A percentile compares a stretch with the other conserved stretches of the same genome.
phyloP scores from a whole-genome alignment of 2,329 filamentous ascomycete species.

The Penicillium sp. region DNA sequence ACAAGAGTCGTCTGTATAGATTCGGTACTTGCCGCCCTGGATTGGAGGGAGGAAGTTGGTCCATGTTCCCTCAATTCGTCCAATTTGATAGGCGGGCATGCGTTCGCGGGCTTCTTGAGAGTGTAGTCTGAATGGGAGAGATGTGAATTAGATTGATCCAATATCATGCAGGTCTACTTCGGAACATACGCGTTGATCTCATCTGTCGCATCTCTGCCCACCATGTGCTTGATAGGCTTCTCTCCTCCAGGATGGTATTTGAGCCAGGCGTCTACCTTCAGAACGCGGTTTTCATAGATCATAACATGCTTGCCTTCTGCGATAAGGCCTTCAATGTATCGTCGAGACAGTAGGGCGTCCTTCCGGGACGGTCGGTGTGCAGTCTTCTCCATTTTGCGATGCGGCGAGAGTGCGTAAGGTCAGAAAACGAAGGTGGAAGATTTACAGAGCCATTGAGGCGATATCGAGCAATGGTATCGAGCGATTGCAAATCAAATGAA shows the following conservation, averaged over 20 bases:
- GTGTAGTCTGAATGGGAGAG: slow-evolving; percentile 65
- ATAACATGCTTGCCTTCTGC: slow-evolving; percentile 78
- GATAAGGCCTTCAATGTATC: slow-evolving; percentile 78
- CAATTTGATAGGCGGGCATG: slow-evolving; percentile 84
- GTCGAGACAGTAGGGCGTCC: slow-evolving; percentile 57
- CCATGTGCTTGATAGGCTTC: slow-evolving; percentile 89
- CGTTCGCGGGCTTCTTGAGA: slow-evolving; percentile 72
- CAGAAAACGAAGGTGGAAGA: background rate
- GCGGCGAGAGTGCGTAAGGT: slow-evolving; percentile 4
- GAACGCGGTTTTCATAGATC: slow-evolving; percentile 76
- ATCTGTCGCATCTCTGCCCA: slow-evolving; percentile 90
- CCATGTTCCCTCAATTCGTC: slow-evolving; percentile 79
- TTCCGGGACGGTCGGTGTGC: slow-evolving; percentile 38
- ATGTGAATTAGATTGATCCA: slow-evolving; percentile 17
- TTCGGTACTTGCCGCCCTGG: slow-evolving; percentile 78
- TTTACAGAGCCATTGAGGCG: slow-evolving; percentile 6
- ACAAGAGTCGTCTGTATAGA: slow-evolving; percentile 50
- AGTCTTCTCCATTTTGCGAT: slow-evolving; percentile 23
- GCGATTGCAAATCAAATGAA: slow-evolving; percentile 1
- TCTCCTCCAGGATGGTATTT: slow-evolving; percentile 90
- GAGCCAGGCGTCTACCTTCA: slow-evolving; percentile 88
- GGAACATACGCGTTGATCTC: slow-evolving; percentile 80
- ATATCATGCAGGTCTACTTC: slow-evolving; percentile 3
- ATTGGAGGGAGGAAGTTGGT: slow-evolving; percentile 87
- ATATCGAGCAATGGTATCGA: background rate